A percentile compares a stretch with the other conserved stretches of the same genome.
Conservation (phyloP, 371 early-diverging fungal species). For the Apophysomyces variabilis region DNA sequence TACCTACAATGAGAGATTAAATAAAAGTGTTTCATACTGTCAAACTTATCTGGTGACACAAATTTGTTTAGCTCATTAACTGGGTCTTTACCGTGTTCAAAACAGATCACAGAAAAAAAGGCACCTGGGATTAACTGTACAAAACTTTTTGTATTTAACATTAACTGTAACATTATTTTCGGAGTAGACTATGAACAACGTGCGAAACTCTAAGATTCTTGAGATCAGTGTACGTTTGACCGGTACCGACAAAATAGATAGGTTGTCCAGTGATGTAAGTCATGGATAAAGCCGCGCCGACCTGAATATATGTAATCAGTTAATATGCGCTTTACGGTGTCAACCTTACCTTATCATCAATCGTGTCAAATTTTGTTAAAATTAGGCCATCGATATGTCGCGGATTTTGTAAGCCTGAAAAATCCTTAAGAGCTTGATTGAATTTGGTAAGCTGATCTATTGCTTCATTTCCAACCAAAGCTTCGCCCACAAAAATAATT, state of each 20-base stretch:
- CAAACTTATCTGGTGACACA: too few species aligned
- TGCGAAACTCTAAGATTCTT: constrained; percentile 85
- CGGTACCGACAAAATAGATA: constrained; percentile 99
- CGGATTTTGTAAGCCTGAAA: constrained; percentile 75
- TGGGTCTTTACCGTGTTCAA: too few species aligned
- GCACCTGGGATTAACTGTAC: background rate
- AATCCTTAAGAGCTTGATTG: constrained; percentile 95
- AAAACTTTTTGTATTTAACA: background rate
- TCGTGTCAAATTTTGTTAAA: constrained; percentile 98
- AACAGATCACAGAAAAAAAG: too few species aligned
- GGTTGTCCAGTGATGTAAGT: constrained; percentile 96
- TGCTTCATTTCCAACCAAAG: constrained; percentile 98
- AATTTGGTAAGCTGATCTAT: constrained; percentile 98
- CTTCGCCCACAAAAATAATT: constrained; percentile 99
- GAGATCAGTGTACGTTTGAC: constrained; percentile 98
- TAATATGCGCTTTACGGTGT: background rate
- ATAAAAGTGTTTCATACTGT: too few species aligned
- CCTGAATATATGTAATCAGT: constrained; percentile 32
- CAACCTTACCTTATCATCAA: constrained; percentile 92
- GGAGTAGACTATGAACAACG: constrained; percentile 84
- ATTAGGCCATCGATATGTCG: constrained; percentile 98
- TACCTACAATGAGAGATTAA: too few species aligned
- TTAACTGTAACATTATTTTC: constrained; percentile 41
- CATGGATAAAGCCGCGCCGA: constrained; percentile 98
- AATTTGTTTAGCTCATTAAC: too few species aligned